Percentiles rank a stretch among this genome's conserved stretches.
Conservation (phyloP, 208 protist species). For the Crithidia brevicula region DNA sequence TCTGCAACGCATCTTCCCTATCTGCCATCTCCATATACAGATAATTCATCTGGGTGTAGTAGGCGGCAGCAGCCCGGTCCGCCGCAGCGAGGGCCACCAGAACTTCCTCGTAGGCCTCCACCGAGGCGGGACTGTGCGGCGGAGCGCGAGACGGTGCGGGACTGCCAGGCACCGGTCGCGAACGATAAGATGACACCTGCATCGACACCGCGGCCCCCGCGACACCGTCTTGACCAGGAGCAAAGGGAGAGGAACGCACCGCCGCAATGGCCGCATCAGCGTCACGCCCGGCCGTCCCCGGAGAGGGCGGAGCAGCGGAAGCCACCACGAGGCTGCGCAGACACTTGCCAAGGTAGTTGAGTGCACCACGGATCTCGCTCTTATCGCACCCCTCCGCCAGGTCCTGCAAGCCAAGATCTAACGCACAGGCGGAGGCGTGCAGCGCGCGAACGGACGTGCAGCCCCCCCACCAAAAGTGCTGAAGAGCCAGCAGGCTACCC, state of each 20-base stretch:
- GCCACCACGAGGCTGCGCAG: slow-evolving; percentile 22
- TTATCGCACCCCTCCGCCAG: slow-evolving; percentile 42
- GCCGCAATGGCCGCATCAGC: background rate
- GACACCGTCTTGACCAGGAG: too few species aligned
- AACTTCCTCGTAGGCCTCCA: slow-evolving; percentile 49
- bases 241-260: too few species aligned
- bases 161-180: too few species aligned
- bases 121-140: too few species aligned
- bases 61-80: slow-evolving; percentile 68
- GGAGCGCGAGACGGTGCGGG: too few species aligned
- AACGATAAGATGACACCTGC: too few species aligned
- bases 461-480: slow-evolving; percentile 77
- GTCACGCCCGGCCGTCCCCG: background rate
- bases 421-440: slow-evolving; percentile 13
- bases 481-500: slow-evolving; percentile 47
- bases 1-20: slow-evolving; percentile 50
- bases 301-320: slow-evolving; percentile 16
- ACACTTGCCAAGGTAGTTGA: slow-evolving; percentile 44
- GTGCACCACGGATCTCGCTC: slow-evolving; percentile 44
- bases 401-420: slow-evolving; percentile 36
- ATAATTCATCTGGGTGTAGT: slow-evolving; percentile 76
- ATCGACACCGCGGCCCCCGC: too few species aligned
- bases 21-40: slow-evolving; percentile 63
- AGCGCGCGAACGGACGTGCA: slow-evolving; percentile 32
- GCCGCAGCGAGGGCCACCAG: slow-evolving; percentile 60